A percentile compares a stretch with the other conserved stretches of the same genome.
Conservation (phyloP, 306 rosid species). For the Alnus glutinosa region DNA sequence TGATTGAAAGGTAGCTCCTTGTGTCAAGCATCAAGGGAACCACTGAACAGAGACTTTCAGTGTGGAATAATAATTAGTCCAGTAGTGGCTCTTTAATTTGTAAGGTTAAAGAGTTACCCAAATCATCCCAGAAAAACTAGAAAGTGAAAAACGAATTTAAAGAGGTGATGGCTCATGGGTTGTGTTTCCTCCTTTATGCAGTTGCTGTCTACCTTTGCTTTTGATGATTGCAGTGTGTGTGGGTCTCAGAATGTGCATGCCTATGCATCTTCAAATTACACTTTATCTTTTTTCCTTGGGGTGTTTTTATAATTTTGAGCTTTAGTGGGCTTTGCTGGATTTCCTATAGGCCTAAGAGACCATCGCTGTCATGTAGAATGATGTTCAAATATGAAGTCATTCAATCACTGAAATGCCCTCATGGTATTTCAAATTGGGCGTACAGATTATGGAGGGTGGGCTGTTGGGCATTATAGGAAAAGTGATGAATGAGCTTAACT, state of each 20-base stretch:
- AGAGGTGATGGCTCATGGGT: slow-evolving; percentile 39
- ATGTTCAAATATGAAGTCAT: slow-evolving; percentile 7
- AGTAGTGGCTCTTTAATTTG: slow-evolving; percentile 38
- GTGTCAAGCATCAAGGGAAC: slow-evolving; percentile 82
- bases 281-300: slow-evolving; percentile 3
- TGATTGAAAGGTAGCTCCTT: slow-evolving; percentile 57
- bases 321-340: slow-evolving; percentile 48
- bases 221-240: slow-evolving; percentile 45
- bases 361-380: slow-evolving; percentile 24
- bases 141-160: slow-evolving; percentile 25
- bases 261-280: slow-evolving; percentile 32
- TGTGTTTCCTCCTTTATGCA: slow-evolving; percentile 47
- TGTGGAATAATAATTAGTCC: slow-evolving; percentile 50
- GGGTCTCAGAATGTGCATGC: slow-evolving; percentile 44
- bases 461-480: slow-evolving; percentile 8
- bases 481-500: slow-evolving; percentile 6
- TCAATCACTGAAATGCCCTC: slow-evolving; percentile 31
- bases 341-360: slow-evolving; percentile 40
- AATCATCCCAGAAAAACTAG: slow-evolving; percentile 30
- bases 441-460: background rate
- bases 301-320: slow-evolving; percentile 26
- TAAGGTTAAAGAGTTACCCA: slow-evolving; percentile 40
- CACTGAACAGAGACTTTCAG: slow-evolving; percentile 44
- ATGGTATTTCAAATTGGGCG: background rate
- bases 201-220: slow-evolving; percentile 36